phyloP scores from a whole-genome alignment of 2,329 filamentous ascomycete species.

The Penicillium expansum region DNA sequence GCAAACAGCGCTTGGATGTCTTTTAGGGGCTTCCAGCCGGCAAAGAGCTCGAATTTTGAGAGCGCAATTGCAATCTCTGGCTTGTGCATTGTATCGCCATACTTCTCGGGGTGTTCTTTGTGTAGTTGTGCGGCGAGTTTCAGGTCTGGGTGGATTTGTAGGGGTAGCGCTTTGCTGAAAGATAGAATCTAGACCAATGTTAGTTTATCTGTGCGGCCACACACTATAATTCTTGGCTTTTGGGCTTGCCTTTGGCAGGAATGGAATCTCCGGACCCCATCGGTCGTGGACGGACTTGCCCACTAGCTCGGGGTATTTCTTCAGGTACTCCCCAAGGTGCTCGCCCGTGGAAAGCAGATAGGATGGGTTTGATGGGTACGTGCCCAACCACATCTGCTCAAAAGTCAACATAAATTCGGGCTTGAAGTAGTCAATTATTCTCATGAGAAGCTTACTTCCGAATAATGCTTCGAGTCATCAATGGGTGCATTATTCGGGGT shows the following conservation, averaged over 20 bases:
- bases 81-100: slow-evolving; percentile 73
- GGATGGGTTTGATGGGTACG: slow-evolving; percentile 69
- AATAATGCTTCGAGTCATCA: slow-evolving; percentile 62
- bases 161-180: slow-evolving; percentile 69
- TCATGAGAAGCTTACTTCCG: slow-evolving; percentile 47
- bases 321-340: slow-evolving; percentile 62
- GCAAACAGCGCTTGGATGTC: slow-evolving; percentile 59
- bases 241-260: slow-evolving; percentile 62
- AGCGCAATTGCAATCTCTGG: slow-evolving; percentile 75
- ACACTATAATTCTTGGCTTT: background rate
- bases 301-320: slow-evolving; percentile 62
- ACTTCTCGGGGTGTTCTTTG: slow-evolving; percentile 61
- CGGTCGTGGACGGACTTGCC: slow-evolving; percentile 61
- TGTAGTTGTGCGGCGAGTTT: slow-evolving; percentile 64
- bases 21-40: slow-evolving; percentile 66
- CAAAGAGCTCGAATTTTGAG: slow-evolving; percentile 70
- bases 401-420: background rate
- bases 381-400: slow-evolving; percentile 70
- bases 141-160: slow-evolving; percentile 74
- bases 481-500: slow-evolving; percentile 64
- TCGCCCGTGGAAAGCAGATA: slow-evolving; percentile 62
- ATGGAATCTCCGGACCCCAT: slow-evolving; percentile 66
- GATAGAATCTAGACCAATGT: slow-evolving; percentile 58
- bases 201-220: background rate
- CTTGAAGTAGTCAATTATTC: background rate